These are phyloP conservation scores for Podospora pseudoanserina DNA, from an alignment of 495 filamentous ascomycete species.

Conservation along the genomic window DNA sequence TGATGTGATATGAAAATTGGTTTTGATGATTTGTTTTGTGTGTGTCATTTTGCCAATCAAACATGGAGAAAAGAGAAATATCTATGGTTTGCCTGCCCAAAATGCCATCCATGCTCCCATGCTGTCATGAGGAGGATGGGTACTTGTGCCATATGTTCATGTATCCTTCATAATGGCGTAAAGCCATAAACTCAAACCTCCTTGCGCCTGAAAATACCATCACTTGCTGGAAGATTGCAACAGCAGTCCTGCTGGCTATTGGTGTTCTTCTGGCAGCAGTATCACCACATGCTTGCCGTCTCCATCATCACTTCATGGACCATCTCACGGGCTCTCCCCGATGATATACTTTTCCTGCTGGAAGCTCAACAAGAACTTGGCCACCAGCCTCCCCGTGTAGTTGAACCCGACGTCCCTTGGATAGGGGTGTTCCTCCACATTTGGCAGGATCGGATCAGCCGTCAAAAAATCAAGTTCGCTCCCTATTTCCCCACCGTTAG, in stretches of 20 bases:
- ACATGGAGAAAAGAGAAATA: not conserved
- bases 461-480: slow-evolving; percentile 46
- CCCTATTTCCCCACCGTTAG: slow-evolving; percentile 32
- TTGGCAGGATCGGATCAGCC: slow-evolving; percentile 42
- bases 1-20: not conserved
- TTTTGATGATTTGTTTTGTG: not conserved
- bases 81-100: not conserved
- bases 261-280: not conserved
- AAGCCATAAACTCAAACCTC: not conserved
- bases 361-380: slow-evolving; percentile 51
- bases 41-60: not conserved
- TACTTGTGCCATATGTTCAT: not conserved
- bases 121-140: too few species aligned
- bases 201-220: not conserved
- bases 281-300: not conserved
- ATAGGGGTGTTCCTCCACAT: slow-evolving; percentile 41
- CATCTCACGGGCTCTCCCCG: slow-evolving; percentile 2
- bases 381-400: slow-evolving; percentile 47
- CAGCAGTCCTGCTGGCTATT: not conserved
- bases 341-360: slow-evolving; percentile 40
- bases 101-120: not conserved
- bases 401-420: slow-evolving; percentile 43
- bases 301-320: not conserved
- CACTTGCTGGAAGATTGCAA: not conserved
- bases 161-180: not conserved